Percentiles rank a stretch among this genome's conserved stretches.
Conservation (phyloP, 176 grass and related monocot species). For the Bothriochloa decipiens region DNA sequence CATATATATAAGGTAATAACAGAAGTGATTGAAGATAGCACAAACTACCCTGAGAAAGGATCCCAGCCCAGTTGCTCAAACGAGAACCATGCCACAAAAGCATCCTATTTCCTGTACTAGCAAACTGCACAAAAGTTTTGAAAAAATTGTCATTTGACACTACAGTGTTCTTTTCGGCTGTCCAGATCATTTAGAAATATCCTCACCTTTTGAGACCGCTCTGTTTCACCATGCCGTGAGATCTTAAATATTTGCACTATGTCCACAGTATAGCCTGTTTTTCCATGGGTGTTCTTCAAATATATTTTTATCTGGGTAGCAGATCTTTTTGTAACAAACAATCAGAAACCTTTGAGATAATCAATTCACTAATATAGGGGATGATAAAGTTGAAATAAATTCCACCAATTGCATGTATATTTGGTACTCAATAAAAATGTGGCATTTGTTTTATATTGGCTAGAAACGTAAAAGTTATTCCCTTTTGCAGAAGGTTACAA, state of each 20-base stretch:
- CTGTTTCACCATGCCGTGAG: constrained; percentile 68
- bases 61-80: constrained; percentile 90
- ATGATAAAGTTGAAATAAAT: background rate
- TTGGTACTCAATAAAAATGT: background rate
- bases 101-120: constrained; percentile 78
- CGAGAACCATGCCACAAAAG: constrained; percentile 98
- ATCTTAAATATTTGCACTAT: constrained; percentile 82
- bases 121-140: constrained; percentile 57
- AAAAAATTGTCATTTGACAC: constrained; percentile 20
- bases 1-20: background rate
- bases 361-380: background rate
- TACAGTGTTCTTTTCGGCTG: constrained; percentile 8
- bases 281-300: constrained; percentile 76
- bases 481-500: background rate
- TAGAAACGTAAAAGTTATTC: constrained; percentile 26
- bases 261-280: constrained; percentile 74
- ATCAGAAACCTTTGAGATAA: constrained; percentile 12
- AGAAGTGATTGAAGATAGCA: constrained; percentile 9
- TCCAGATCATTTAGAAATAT: constrained; percentile 33
- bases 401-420: background rate
- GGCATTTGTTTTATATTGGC: background rate
- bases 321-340: background rate
- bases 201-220: constrained; percentile 68
- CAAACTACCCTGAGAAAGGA: constrained; percentile 83
- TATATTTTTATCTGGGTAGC: constrained; percentile 76